Evolutionary conservation across 495 filamentous ascomycete genomes (phyloP), one percentile per base, ranked within the genome.

Genomic region (Hypoxylon perforatum): DNA sequence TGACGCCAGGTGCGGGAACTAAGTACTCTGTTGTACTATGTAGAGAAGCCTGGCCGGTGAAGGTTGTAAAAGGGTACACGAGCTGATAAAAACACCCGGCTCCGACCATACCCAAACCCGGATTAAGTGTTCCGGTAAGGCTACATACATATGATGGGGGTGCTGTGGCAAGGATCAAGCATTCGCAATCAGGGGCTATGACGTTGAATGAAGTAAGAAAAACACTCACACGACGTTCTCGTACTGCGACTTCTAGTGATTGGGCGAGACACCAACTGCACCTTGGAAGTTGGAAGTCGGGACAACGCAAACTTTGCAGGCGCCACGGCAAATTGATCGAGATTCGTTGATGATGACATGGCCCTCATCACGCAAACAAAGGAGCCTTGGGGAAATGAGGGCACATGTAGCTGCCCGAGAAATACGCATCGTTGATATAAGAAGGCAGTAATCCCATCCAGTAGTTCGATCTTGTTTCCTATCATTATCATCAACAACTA

Each of bases 201-300:
- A 73, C 70, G 70, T 63, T 10, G 18, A 39, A 70, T 73, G 70
- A 73, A 66, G 63, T 73, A 65, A 73, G 55, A 61, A 51, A 19
- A 41, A 22, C 39, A 63, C 41, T 28, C 38, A 55, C 49, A 56
- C 47, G 38, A 63, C 33, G 11, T 45, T 23, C 23, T 41, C 21
- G 18, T 54, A 41, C 22, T 18, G 46, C 35, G 47, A 17, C 57
- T 47, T 30, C 35, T 61, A 46, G 12, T 50, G 55, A 65, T 64
- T 69, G 60, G 65, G n/a, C 35, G 39, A 48, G 21, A 47, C 51
- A 14, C 55, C 18, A 57, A 35, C 8, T 17, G 39, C 1, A 15
- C 35, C 53, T 30, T 56, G 33, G 53, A 53, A 67, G 50, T 39
- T 60, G 36, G 49, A 47, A 62, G 28, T 60, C 57, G 49, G 52